These are phyloP conservation scores for Tubosaeta brunneosetosa DNA, from an alignment of 768 basidiomycete genomes.

Conservation along the genomic window DNA sequence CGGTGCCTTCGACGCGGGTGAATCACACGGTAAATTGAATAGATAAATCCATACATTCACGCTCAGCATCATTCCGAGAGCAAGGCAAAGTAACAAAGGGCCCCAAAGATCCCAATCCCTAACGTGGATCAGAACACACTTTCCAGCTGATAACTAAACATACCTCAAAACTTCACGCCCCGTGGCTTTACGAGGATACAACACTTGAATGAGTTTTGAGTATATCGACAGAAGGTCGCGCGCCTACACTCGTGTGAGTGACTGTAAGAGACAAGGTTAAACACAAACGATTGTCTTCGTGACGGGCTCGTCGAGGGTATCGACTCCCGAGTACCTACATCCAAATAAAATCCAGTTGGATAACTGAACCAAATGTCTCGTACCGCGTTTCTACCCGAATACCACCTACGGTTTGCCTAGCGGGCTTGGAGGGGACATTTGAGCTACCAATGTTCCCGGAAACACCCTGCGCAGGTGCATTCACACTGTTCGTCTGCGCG, in stretches of 20 bases:
- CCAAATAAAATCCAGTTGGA: background rate
- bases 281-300: slow-evolving; percentile 79
- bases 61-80: slow-evolving; percentile 80
- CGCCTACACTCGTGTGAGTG: slow-evolving; percentile 44
- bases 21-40: background rate
- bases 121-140: slow-evolving; percentile 6
- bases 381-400: slow-evolving; percentile 86
- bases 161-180: slow-evolving; percentile 81
- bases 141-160: slow-evolving; percentile 10
- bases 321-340: slow-evolving; percentile 64
- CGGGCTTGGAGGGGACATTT: slow-evolving; percentile 36
- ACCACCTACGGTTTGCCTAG: slow-evolving; percentile 74
- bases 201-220: slow-evolving; percentile 86
- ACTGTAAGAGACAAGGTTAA: slow-evolving; percentile 1
- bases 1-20: slow-evolving; percentile 59
- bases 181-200: slow-evolving; percentile 75
- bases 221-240: slow-evolving; percentile 90
- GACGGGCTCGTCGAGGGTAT: slow-evolving; percentile 92
- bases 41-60: slow-evolving; percentile 55
- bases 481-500: slow-evolving; percentile 36
- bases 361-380: slow-evolving; percentile 12
- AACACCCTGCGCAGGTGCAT: slow-evolving; percentile 36
- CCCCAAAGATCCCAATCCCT: slow-evolving; percentile 99
- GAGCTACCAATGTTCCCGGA: slow-evolving; percentile 72
- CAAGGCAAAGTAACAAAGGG: slow-evolving; percentile 77